phyloP scores from a whole-genome alignment of 2,329 filamentous ascomycete species.

The Fusarium anthophilum region DNA sequence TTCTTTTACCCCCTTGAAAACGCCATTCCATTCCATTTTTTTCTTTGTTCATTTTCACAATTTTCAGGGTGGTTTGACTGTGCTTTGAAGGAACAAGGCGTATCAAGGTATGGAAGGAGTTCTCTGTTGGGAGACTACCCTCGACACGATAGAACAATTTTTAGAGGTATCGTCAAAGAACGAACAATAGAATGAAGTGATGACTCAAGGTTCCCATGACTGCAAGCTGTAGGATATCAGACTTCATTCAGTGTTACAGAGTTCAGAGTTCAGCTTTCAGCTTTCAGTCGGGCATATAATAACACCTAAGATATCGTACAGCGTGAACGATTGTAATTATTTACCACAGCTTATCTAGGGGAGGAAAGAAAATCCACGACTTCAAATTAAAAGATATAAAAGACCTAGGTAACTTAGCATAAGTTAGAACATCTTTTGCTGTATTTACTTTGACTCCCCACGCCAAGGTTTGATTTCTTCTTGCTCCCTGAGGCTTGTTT shows the following conservation, averaged over 20 bases:
- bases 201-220: conserved; percentile 8
- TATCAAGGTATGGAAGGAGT: conserved; percentile 29
- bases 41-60: conserved; percentile 19
- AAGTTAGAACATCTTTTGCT: background rate
- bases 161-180: conserved; percentile 34
- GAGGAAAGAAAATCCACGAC: background rate
- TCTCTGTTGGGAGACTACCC: conserved; percentile 5
- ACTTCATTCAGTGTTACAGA: background rate
- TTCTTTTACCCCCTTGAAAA: background rate
- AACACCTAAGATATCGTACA: background rate
- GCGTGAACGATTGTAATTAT: conserved; percentile 14
- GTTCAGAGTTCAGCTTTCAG: background rate
- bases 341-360: background rate
- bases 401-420: background rate
- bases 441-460: background rate
- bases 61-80: conserved; percentile 20
- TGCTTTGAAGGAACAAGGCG: conserved; percentile 29
- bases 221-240: background rate
- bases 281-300: background rate
- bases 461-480: background rate
- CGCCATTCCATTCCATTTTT: conserved; percentile 6
- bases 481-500: background rate
- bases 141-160: conserved; percentile 36
- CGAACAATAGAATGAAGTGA: conserved; percentile 37
- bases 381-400: background rate